Conservation (phyloP, 2,329 filamentous ascomycete genomes). For the Epichloe coenophiala region DNA sequence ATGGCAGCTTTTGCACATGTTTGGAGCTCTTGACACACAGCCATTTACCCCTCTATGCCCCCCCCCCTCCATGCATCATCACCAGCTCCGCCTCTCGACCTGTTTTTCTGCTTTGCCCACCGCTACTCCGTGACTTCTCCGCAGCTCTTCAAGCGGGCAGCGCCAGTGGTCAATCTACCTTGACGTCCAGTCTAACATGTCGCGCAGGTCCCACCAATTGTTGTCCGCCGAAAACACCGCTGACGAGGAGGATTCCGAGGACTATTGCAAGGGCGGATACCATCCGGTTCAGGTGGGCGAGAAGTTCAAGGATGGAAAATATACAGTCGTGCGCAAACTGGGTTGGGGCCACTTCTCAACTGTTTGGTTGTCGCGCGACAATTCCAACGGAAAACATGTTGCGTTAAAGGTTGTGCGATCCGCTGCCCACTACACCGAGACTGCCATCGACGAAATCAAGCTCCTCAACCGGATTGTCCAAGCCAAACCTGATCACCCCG, state of each 20-base stretch:
- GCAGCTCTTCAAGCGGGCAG: neutral
- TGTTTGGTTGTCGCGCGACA: slow-evolving; percentile 76
- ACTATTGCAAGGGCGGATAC: slow-evolving; percentile 98
- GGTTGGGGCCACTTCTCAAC: slow-evolving; percentile 99
- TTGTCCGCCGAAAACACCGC: slow-evolving; percentile 70
- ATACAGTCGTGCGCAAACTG: slow-evolving; percentile 89
- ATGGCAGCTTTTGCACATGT: neutral
- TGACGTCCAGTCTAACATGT: slow-evolving; percentile 3
- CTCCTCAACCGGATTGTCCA: slow-evolving; percentile 92
- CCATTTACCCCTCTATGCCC: neutral
- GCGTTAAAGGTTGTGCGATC: slow-evolving; percentile 96
- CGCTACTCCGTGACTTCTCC: neutral
- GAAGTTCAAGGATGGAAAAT: slow-evolving; percentile 94
- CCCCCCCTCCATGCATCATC: neutral
- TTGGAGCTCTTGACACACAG: neutral
- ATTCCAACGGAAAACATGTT: slow-evolving; percentile 81
- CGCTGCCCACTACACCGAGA: slow-evolving; percentile 96
- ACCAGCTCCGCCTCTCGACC: slow-evolving; percentile 1
- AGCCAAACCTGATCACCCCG: slow-evolving; percentile 87
- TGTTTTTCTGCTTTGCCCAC: neutral
- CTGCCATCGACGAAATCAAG: slow-evolving; percentile 97
- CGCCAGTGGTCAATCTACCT: slow-evolving; percentile 8
- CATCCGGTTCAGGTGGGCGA: slow-evolving; percentile 91
- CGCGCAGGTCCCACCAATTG: slow-evolving; percentile 38
- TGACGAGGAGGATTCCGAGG: slow-evolving; percentile 96